phyloP scores from a whole-genome alignment of 192 early-diverging fungal species.

The Entomortierella beljakovae region DNA sequence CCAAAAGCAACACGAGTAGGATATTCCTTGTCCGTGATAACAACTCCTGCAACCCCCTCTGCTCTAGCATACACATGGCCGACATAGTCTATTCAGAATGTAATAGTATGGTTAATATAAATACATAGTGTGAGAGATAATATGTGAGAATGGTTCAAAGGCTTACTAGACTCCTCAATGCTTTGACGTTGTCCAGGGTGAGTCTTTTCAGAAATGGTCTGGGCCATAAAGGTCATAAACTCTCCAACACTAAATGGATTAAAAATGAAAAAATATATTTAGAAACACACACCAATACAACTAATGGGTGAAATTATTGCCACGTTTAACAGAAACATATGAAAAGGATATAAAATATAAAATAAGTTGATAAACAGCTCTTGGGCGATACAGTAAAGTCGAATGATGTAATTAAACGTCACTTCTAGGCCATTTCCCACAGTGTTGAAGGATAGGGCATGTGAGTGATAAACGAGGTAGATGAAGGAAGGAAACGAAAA shows the following conservation, averaged over 20 bases:
- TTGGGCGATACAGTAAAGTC: too few species aligned
- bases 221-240: constrained; percentile 87
- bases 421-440: too few species aligned
- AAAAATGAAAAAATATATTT: neutral
- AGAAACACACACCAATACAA: constrained; percentile 4
- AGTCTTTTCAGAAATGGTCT: constrained; percentile 90
- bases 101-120: neutral
- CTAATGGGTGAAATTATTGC: constrained; percentile 1
- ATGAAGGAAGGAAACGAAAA: neutral
- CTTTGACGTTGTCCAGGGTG: constrained; percentile 80
- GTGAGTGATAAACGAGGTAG: neutral
- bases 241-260: constrained; percentile 74
- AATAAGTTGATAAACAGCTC: too few species aligned
- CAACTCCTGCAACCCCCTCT: constrained; percentile 78
- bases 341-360: too few species aligned
- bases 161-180: constrained; percentile 81
- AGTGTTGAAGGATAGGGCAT: too few species aligned
- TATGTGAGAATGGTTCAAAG: too few species aligned
- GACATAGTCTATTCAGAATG: constrained; percentile 72
- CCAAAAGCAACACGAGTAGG: constrained; percentile 90
- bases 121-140: neutral
- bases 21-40: constrained; percentile 90
- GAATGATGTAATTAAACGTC: too few species aligned
- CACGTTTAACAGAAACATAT: neutral
- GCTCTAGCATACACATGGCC: constrained; percentile 83